A percentile compares a stretch with the other conserved stretches of the same genome.
These are phyloP conservation scores for Leucosporidium scottii DNA, from an alignment of 768 basidiomycete species.

Conservation along the genomic window DNA sequence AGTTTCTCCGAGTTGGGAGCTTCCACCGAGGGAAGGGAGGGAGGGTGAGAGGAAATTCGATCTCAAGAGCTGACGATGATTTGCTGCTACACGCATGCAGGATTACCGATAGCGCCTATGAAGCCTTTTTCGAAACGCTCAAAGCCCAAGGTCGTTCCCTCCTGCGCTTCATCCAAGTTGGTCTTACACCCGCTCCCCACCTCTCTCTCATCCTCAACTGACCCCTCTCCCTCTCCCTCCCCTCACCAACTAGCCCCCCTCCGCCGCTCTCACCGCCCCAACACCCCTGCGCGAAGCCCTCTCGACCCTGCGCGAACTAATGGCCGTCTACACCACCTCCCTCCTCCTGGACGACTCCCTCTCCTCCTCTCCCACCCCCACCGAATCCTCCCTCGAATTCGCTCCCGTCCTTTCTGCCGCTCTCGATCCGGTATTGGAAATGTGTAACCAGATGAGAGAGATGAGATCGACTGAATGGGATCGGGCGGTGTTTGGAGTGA, in stretches of 20 bases:
- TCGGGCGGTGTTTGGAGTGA: constrained; percentile 69
- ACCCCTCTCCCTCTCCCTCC: constrained; percentile 36
- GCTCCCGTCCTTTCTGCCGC: constrained; percentile 71
- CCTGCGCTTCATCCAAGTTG: constrained; percentile 48
- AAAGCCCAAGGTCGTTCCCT: constrained; percentile 67
- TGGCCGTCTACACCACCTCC: constrained; percentile 80
- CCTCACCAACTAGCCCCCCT: constrained; percentile 40
- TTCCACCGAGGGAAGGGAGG: not conserved
- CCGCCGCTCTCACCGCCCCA: constrained; percentile 69
- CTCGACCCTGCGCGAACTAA: constrained; percentile 77
- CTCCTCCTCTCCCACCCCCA: constrained; percentile 20
- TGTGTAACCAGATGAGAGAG: constrained; percentile 62
- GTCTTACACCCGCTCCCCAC: no score
- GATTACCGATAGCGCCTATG: constrained; percentile 70
- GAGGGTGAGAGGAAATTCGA: no score
- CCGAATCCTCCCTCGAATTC: constrained; percentile 48
- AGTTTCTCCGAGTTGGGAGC: constrained; percentile 39
- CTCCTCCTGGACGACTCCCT: constrained; percentile 55
- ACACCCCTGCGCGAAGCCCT: constrained; percentile 70
- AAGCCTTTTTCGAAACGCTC: constrained; percentile 80
- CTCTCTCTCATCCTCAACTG: not conserved
- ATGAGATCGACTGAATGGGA: constrained; percentile 61
- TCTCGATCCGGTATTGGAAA: constrained; percentile 72
- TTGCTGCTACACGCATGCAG: constrained; percentile 51
- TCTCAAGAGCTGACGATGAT: no score